Evolutionary conservation across 2,329 filamentous ascomycete species (phyloP).

Genomic region (Bimuria novae-zelandiae): DNA sequence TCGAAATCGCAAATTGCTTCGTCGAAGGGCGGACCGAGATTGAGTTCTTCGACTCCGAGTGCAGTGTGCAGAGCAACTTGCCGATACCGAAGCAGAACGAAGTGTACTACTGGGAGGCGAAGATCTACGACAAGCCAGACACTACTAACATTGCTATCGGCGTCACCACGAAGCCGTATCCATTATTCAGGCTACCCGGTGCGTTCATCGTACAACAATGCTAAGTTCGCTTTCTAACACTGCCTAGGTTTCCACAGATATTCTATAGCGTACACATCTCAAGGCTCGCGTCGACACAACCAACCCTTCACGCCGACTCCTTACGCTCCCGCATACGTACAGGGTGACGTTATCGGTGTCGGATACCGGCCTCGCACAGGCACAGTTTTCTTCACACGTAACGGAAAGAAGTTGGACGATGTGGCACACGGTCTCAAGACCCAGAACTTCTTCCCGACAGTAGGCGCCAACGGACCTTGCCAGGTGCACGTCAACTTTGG

Average conservation of each 20-base stretch:
- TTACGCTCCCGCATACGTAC: conserved; percentile 83
- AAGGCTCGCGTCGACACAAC: conserved; percentile 84
- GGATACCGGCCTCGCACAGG: conserved; percentile 94
- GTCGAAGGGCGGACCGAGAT: conserved; percentile 96
- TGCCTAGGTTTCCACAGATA: conserved; percentile 82
- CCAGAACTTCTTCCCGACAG: conserved; percentile 95
- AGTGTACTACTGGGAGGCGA: conserved; percentile 99
- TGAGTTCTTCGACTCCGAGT: conserved; percentile 98
- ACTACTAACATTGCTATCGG: conserved; percentile 85
- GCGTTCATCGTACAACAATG: conserved; percentile 39
- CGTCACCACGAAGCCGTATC: conserved; percentile 96
- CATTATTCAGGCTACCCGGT: conserved; percentile 92
- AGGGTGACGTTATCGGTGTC: conserved; percentile 94
- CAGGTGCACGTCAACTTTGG: conserved; percentile 96
- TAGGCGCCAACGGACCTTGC: conserved; percentile 94
- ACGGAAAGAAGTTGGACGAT: conserved; percentile 96
- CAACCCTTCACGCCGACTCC: conserved; percentile 82
- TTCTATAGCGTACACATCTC: conserved; percentile 89
- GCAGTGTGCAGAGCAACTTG: conserved; percentile 94
- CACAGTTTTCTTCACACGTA: conserved; percentile 96
- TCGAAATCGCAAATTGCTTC: conserved; percentile 98
- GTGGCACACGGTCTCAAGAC: conserved; percentile 89
- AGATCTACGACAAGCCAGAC: conserved; percentile 97
- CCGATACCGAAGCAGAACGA: conserved; percentile 99
- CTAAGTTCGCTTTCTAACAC: conserved; percentile 20